These are phyloP conservation scores for Astrothelium subdiscretum DNA, from an alignment of 495 filamentous ascomycete genomes.

Conservation along the genomic window DNA sequence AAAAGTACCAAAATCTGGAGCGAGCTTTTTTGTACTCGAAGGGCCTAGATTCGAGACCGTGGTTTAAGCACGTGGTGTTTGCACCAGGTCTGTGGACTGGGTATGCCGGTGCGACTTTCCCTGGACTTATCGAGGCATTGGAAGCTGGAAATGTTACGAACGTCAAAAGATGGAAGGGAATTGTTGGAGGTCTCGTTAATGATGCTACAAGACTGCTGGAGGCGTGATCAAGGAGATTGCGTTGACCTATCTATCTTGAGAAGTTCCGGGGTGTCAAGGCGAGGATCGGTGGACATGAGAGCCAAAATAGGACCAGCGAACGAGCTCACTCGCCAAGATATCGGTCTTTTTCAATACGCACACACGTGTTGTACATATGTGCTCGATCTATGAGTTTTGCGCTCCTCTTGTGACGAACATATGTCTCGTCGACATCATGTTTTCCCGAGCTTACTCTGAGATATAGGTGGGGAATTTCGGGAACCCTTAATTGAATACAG, in stretches of 20 bases:
- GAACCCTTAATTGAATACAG: no score
- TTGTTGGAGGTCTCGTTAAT: constrained; percentile 22
- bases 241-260: neutral
- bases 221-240: neutral
- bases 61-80: constrained; percentile 64
- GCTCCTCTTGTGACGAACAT: no score
- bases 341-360: no score
- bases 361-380: no score
- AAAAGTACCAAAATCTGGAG: constrained; percentile 51
- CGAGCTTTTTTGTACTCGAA: constrained; percentile 46
- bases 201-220: constrained; percentile 18
- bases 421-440: no score
- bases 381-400: no score
- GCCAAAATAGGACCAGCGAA: neutral
- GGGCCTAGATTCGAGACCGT: constrained; percentile 46
- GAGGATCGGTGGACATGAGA: neutral
- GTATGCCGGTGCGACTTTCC: constrained; percentile 65
- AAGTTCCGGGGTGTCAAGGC: neutral
- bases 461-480: no score
- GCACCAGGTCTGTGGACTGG: constrained; percentile 78
- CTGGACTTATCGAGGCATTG: constrained; percentile 49
- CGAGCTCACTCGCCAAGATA: no score
- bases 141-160: constrained; percentile 36
- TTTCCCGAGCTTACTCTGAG: no score
- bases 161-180: constrained; percentile 24